Evolutionary conservation across 129 eudicot species (phyloP).

Genomic region (Centaurea solstitialis): DNA sequence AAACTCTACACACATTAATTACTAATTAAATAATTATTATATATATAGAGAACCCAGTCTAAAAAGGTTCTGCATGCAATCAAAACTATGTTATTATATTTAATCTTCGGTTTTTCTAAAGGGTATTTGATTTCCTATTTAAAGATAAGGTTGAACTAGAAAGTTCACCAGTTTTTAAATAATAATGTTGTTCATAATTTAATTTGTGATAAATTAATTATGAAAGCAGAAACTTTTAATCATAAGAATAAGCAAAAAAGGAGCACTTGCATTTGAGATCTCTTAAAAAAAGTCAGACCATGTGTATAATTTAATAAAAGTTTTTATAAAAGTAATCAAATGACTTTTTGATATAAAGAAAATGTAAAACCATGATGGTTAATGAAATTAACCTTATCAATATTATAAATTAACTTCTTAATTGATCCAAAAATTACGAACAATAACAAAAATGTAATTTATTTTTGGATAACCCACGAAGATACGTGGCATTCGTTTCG

Average conservation of each 20-base stretch:
- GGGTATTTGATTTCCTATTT: not conserved
- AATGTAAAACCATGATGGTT: not conserved
- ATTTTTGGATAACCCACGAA: too few species aligned
- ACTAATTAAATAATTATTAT: too few species aligned
- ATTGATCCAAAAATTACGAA: too few species aligned
- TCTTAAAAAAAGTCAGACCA: not conserved
- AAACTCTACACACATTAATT: not conserved
- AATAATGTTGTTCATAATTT: not conserved
- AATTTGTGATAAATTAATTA: not conserved
- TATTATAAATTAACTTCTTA: not conserved
- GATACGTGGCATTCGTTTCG: too few species aligned
- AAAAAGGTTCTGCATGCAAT: not conserved
- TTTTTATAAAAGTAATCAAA: not conserved
- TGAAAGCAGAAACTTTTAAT: not conserved
- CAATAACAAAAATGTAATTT: not conserved
- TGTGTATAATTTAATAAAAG: not conserved
- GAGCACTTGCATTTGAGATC: not conserved
- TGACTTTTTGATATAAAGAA: not conserved
- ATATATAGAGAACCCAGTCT: too few species aligned
- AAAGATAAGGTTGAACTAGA: too few species aligned
- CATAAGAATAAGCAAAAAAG: not conserved
- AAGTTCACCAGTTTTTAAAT: too few species aligned
- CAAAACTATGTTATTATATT: too few species aligned
- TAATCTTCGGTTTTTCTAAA: not conserved
- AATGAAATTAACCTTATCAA: not conserved